These are phyloP conservation scores for Paramyrothecium roridum DNA, from an alignment of 2,329 filamentous ascomycete genomes.

Conservation along the genomic window DNA sequence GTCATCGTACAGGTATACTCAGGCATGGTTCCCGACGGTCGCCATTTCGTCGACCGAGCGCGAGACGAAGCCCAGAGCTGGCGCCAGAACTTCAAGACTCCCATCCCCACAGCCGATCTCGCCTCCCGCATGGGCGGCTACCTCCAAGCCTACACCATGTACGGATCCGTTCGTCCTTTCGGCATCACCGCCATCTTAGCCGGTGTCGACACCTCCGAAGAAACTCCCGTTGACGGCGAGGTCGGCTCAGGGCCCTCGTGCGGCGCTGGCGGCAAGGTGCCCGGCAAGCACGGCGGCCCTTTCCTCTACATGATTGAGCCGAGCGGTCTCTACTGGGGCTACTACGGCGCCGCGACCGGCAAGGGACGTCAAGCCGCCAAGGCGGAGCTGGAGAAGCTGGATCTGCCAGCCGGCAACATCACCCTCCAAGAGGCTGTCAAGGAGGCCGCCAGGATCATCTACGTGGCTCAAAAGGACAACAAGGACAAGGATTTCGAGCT, in stretches of 20 bases:
- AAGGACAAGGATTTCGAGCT: constrained; percentile 99
- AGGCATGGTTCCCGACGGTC: constrained; percentile 89
- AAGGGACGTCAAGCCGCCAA: constrained; percentile 97
- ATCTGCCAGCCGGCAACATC: constrained; percentile 73
- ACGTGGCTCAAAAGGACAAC: constrained; percentile 96
- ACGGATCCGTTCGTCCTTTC: constrained; percentile 94
- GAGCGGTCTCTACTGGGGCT: constrained; percentile 96
- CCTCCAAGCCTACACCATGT: constrained; percentile 95
- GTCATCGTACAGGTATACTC: constrained; percentile 73
- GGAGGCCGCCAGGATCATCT: constrained; percentile 95
- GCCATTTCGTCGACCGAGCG: constrained; percentile 91
- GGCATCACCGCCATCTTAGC: constrained; percentile 93
- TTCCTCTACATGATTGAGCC: constrained; percentile 99
- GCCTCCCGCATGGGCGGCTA: constrained; percentile 93
- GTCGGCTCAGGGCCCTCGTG: constrained; percentile 76
- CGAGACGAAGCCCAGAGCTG: constrained; percentile 90
- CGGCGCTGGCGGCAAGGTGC: constrained; percentile 80
- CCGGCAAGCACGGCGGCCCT: constrained; percentile 77
- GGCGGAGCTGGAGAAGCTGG: constrained; percentile 96
- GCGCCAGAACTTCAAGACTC: constrained; percentile 91
- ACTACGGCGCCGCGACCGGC: constrained; percentile 95
- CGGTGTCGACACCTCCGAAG: constrained; percentile 87
- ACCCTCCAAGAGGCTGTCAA: constrained; percentile 86
- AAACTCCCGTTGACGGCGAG: constrained; percentile 83
- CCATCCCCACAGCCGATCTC: constrained; percentile 84